Conservation (phyloP, 2,329 filamentous ascomycete species). For the Xylaria sp. region DNA sequence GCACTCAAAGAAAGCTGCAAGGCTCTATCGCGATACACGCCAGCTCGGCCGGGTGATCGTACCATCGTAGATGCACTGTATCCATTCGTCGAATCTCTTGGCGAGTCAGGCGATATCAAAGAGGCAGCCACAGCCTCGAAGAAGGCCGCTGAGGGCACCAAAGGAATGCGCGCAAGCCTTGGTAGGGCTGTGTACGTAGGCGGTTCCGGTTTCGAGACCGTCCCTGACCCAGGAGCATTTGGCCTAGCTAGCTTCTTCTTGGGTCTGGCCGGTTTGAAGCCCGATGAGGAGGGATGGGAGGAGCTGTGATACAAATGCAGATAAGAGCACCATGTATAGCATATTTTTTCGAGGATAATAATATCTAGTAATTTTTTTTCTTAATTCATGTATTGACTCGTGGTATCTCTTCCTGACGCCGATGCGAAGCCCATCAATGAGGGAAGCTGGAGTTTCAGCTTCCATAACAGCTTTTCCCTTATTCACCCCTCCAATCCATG, state of each 20-base stretch:
- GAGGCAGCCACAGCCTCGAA: constrained; percentile 80
- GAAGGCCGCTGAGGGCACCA: constrained; percentile 83
- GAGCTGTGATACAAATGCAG: constrained; percentile 41
- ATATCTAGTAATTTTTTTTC: constrained; percentile 24
- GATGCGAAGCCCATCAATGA: constrained; percentile 31
- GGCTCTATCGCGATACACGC: constrained; percentile 84
- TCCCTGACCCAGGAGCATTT: constrained; percentile 75
- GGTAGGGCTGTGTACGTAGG: constrained; percentile 87
- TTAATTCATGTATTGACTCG: constrained; percentile 37
- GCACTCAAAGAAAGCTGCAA: constrained; percentile 78
- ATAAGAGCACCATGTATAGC: constrained; percentile 27
- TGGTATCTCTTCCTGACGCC: constrained; percentile 43
- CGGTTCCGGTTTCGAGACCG: constrained; percentile 76
- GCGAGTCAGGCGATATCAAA: constrained; percentile 71
- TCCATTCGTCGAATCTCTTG: constrained; percentile 83
- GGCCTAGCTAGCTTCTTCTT: constrained; percentile 82
- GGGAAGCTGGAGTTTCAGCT: constrained; percentile 26
- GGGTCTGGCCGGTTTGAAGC: constrained; percentile 73
- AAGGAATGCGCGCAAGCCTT: constrained; percentile 90
- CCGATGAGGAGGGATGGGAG: constrained; percentile 55
- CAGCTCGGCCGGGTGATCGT: constrained; percentile 87
- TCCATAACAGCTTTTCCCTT: constrained; percentile 14
- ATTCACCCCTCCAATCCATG: constrained; percentile 19
- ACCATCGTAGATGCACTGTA: constrained; percentile 90
- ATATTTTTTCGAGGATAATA: constrained; percentile 24